phyloP scores from a whole-genome alignment of 495 filamentous ascomycete species.

The Melanomma pulvis-pyrius region DNA sequence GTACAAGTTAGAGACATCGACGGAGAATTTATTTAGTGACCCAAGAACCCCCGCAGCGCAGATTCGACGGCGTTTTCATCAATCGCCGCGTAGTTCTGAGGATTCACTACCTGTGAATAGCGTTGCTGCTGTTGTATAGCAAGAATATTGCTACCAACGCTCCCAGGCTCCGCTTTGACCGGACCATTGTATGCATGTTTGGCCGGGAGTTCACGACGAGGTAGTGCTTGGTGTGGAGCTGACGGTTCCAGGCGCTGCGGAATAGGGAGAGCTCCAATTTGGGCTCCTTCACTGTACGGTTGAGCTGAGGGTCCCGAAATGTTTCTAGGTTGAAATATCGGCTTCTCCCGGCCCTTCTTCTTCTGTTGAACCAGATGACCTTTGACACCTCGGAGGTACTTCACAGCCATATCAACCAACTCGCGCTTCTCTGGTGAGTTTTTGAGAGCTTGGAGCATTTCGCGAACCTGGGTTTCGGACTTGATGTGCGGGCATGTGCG shows the following conservation, averaged over 20 bases:
- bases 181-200: no score
- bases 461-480: slow-evolving; percentile 57
- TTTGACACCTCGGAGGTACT: slow-evolving; percentile 60
- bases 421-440: slow-evolving; percentile 58
- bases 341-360: slow-evolving; percentile 41
- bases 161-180: neutral
- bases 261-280: neutral
- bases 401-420: slow-evolving; percentile 55
- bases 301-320: neutral
- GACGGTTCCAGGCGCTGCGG: neutral
- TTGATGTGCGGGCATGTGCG: slow-evolving; percentile 65
- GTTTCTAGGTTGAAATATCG: slow-evolving; percentile 1
- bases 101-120: neutral
- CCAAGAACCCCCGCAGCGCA: slow-evolving; percentile 12
- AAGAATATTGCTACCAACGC: neutral
- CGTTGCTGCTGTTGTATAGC: neutral
- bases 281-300: neutral
- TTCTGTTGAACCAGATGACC: slow-evolving; percentile 54
- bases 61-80: slow-evolving; percentile 7
- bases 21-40: neutral
- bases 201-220: neutral
- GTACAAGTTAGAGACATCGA: neutral
- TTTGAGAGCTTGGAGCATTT: slow-evolving; percentile 64
- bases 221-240: neutral
- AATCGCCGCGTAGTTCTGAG: neutral